These are phyloP conservation scores for Solanum bukasovii DNA, from an alignment of 257 asterid genomes.

Conservation along the genomic window DNA sequence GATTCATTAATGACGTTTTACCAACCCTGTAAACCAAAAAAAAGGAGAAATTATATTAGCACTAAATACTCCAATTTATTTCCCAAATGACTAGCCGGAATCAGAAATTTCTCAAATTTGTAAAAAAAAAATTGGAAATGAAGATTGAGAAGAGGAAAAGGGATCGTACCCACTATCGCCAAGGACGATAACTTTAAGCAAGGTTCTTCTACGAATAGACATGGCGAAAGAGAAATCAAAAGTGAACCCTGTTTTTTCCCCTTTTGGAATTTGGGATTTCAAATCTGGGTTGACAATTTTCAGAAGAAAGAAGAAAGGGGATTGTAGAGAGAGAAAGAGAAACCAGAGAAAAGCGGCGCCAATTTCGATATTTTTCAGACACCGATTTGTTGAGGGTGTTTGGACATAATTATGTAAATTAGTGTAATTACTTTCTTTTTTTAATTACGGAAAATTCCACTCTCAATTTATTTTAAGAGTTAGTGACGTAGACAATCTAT, in stretches of 20 bases:
- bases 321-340: background rate
- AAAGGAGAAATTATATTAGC: background rate
- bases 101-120: background rate
- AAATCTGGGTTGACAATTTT: background rate
- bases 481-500: too few relatives aligned
- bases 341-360: conserved; percentile 59
- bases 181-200: conserved; percentile 97
- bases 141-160: background rate
- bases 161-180: conserved; percentile 87
- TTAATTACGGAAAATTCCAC: too few relatives aligned
- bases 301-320: conserved; percentile 1
- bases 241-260: background rate
- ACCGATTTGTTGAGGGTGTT: background rate
- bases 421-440: too few relatives aligned
- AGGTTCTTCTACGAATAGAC: conserved; percentile 84
- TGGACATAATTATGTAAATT: background rate
- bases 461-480: too few relatives aligned
- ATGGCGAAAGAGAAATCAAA: conserved; percentile 23
- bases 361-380: conserved; percentile 49
- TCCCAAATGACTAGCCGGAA: background rate
- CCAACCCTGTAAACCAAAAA: conserved; percentile 64
- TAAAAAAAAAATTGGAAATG: background rate
- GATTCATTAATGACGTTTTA: conserved; percentile 97
- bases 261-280: background rate
- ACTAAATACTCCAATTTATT: background rate